Conservation (phyloP, 2,329 filamentous ascomycete genomes). For the Lasiodiplodia theobromae region DNA sequence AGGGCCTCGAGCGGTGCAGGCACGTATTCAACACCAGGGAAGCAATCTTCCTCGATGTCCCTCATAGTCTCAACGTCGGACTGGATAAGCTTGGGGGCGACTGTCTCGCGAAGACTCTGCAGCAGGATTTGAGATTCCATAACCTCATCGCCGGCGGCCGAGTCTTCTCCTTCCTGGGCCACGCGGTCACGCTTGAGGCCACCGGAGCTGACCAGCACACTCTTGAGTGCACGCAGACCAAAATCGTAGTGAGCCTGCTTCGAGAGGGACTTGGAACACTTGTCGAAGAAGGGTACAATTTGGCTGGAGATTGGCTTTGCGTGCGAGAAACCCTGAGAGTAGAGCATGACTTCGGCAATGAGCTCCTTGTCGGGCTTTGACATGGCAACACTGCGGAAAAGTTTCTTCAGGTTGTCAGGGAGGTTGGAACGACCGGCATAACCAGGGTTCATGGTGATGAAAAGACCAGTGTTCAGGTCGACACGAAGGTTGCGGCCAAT, state of each 20-base stretch:
- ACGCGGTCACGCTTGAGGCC: constrained; percentile 85
- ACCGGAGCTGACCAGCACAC: constrained; percentile 96
- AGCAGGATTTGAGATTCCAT: constrained; percentile 98
- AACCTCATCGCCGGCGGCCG: constrained; percentile 68
- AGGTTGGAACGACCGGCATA: constrained; percentile 98
- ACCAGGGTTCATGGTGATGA: constrained; percentile 99
- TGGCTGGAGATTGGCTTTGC: constrained; percentile 93
- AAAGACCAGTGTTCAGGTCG: constrained; percentile 93
- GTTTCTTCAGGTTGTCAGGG: constrained; percentile 98
- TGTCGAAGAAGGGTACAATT: constrained; percentile 97
- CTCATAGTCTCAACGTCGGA: constrained; percentile 90
- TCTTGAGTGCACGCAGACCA: constrained; percentile 95
- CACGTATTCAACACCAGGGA: constrained; percentile 92
- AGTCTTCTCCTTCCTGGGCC: constrained; percentile 48
- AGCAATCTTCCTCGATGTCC: constrained; percentile 81
- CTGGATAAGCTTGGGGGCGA: constrained; percentile 95
- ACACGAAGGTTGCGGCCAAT: constrained; percentile 90
- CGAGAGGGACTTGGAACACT: constrained; percentile 79
- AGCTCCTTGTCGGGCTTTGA: constrained; percentile 99
- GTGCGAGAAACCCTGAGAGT: constrained; percentile 98
- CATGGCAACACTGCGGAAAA: constrained; percentile 99
- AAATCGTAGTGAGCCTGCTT: constrained; percentile 99
- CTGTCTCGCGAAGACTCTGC: constrained; percentile 97
- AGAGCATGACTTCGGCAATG: constrained; percentile 99
- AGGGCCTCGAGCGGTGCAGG: constrained; percentile 84